These are phyloP conservation scores for Suillus paluster DNA, from an alignment of 768 basidiomycete genomes.

Conservation along the genomic window DNA sequence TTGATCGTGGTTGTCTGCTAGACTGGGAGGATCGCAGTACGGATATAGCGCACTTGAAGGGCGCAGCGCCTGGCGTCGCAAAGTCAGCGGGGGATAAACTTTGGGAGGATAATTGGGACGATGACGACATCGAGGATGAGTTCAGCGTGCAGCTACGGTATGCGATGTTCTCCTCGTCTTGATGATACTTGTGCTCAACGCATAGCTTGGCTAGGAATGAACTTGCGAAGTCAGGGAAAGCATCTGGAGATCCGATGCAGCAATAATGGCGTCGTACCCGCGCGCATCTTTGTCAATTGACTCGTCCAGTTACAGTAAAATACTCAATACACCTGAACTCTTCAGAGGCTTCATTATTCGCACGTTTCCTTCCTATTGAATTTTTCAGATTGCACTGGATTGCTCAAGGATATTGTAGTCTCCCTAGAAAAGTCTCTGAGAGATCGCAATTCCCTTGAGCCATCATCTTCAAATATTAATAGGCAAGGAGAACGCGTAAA, in stretches of 20 bases:
- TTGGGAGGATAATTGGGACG: slow-evolving; percentile 99
- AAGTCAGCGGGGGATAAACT: slow-evolving; percentile 87
- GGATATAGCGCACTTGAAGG: slow-evolving; percentile 77
- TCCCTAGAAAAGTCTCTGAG: too few relatives aligned
- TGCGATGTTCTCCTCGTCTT: slow-evolving; percentile 28
- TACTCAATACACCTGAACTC: neutral
- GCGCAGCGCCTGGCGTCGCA: slow-evolving; percentile 73
- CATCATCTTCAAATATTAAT: too few relatives aligned
- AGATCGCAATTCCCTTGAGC: too few relatives aligned
- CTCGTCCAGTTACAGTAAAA: neutral
- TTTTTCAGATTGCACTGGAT: too few relatives aligned
- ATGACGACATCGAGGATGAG: slow-evolving; percentile 98
- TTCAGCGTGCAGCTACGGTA: slow-evolving; percentile 95
- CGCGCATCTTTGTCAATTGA: neutral
- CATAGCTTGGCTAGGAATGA: slow-evolving; percentile 52
- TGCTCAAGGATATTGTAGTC: too few relatives aligned
- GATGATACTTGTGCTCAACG: neutral
- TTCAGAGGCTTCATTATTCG: neutral
- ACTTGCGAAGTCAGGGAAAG: slow-evolving; percentile 60
- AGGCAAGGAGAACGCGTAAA: too few relatives aligned
- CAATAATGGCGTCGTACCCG: slow-evolving; percentile 39
- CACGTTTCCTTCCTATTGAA: neutral
- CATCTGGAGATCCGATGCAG: slow-evolving; percentile 51
- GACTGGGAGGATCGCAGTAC: slow-evolving; percentile 91
- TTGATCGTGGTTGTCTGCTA: slow-evolving; percentile 30